Conservation (phyloP, 2,329 filamentous ascomycete genomes). For the Tolypocladium sp. region DNA sequence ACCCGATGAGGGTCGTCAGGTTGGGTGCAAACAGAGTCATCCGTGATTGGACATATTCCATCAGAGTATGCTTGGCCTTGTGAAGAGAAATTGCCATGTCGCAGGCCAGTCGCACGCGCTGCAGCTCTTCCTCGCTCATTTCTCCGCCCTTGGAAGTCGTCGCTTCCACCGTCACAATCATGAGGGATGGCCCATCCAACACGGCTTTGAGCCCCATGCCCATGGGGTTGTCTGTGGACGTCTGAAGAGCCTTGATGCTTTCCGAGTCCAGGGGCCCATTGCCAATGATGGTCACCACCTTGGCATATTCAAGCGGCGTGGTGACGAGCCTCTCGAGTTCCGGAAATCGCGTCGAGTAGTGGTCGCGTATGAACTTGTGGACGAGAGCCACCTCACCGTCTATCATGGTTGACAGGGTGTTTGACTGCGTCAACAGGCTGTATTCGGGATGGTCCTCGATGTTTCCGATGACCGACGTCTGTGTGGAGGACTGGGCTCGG, state of each 20-base stretch:
- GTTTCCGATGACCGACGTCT: constrained; percentile 62
- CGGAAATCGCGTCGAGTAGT: constrained; percentile 89
- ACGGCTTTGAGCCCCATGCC: constrained; percentile 68
- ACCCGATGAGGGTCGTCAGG: constrained; percentile 80
- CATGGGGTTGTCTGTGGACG: constrained; percentile 69
- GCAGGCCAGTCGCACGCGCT: constrained; percentile 67
- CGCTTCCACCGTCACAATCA: constrained; percentile 93
- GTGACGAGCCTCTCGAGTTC: constrained; percentile 85
- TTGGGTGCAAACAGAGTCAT: constrained; percentile 97
- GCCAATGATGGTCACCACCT: constrained; percentile 84
- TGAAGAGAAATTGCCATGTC: constrained; percentile 84
- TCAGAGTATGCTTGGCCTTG: constrained; percentile 75
- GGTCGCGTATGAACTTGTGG: constrained; percentile 93
- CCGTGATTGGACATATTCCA: constrained; percentile 90
- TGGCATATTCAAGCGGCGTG: constrained; percentile 89
- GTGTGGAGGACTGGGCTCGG: constrained; percentile 58
- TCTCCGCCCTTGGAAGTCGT: constrained; percentile 78
- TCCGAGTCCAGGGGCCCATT: constrained; percentile 80
- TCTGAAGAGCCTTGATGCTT: constrained; percentile 71
- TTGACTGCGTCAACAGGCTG: constrained; percentile 78
- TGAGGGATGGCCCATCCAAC: constrained; percentile 79
- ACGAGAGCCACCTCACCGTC: constrained; percentile 87
- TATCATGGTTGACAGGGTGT: constrained; percentile 83
- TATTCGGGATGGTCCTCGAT: constrained; percentile 92
- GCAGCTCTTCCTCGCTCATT: constrained; percentile 66